These are phyloP conservation scores for Escovopsis sp. DNA, from an alignment of 2,329 filamentous ascomycete genomes.

Conservation along the genomic window DNA sequence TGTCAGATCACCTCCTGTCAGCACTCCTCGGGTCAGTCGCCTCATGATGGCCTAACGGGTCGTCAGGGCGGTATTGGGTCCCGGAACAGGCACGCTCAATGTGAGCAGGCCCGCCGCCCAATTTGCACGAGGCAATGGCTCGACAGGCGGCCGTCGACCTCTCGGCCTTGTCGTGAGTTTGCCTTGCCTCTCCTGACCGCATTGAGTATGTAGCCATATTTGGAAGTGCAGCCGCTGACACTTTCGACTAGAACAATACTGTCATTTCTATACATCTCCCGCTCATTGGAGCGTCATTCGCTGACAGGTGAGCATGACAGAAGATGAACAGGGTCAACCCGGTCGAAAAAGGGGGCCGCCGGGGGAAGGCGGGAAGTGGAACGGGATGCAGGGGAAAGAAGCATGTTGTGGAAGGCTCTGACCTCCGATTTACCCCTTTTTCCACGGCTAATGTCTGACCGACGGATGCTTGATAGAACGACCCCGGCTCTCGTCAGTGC, in stretches of 20 bases:
- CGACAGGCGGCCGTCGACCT: slow-evolving; percentile 2
- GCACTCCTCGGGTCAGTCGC: too few species aligned
- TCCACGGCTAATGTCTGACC: background rate
- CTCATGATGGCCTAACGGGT: background rate
- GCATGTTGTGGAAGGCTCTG: too few species aligned
- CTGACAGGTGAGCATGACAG: slow-evolving; percentile 25
- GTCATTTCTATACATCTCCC: slow-evolving; percentile 33
- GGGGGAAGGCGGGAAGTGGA: too few species aligned
- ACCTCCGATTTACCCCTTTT: too few species aligned
- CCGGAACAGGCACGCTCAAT: too few species aligned
- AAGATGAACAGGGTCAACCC: too few species aligned
- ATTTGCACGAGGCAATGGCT: slow-evolving; percentile 3
- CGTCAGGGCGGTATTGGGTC: background rate
- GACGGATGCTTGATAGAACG: slow-evolving; percentile 21
- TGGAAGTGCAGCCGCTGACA: background rate
- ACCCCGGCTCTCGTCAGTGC: slow-evolving; percentile 30
- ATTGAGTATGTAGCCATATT: background rate
- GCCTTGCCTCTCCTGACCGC: too few species aligned
- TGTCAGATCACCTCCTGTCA: too few species aligned
- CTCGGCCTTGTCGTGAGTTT: slow-evolving; percentile 5
- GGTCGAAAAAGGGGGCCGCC: too few species aligned
- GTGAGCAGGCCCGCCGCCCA: too few species aligned
- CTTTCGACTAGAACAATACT: slow-evolving; percentile 22
- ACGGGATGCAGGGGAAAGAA: background rate
- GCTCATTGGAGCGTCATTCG: slow-evolving; percentile 31